Conservation (phyloP, 2,329 filamentous ascomycete species). For the Trichoderma oligosporum region DNA sequence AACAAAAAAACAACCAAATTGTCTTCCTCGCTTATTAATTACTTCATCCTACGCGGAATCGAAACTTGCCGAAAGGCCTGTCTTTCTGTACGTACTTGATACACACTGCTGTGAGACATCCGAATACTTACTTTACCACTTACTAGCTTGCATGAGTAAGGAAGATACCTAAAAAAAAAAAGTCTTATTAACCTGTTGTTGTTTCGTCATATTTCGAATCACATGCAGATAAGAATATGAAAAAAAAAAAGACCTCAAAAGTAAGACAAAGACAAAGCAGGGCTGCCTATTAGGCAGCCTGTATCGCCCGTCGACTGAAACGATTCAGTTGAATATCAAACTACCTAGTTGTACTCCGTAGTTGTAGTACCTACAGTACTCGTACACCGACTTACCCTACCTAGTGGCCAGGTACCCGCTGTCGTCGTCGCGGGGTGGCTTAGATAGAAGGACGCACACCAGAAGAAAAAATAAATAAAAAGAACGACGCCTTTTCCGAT, state of each 20-base stretch:
- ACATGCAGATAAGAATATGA: background rate
- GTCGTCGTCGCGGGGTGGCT: slow-evolving; percentile 10
- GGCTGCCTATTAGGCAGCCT: background rate
- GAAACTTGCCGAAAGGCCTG: background rate
- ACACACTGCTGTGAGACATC: background rate
- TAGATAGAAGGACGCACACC: slow-evolving; percentile 1
- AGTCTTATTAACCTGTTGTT: background rate
- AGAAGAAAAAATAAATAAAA: background rate
- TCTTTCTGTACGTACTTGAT: background rate
- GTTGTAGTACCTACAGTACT: too few relatives aligned
- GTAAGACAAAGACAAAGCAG: slow-evolving; percentile 5
- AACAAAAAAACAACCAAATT: too few relatives aligned
- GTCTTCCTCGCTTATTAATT: too few relatives aligned
- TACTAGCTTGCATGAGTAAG: too few relatives aligned
- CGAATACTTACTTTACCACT: background rate
- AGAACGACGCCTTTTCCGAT: slow-evolving; percentile 16
- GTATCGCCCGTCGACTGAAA: slow-evolving; percentile 5
- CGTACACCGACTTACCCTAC: too few relatives aligned
- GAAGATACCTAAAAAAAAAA: too few relatives aligned
- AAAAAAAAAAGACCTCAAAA: background rate
- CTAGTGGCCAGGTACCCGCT: slow-evolving; percentile 11
- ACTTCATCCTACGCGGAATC: too few relatives aligned
- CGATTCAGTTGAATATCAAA: too few relatives aligned
- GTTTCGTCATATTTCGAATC: background rate
- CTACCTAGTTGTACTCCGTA: too few relatives aligned